Base-by-base conservation (phyloP, 257 asterid genomes). In the Craterostigma plantagineum region DNA sequence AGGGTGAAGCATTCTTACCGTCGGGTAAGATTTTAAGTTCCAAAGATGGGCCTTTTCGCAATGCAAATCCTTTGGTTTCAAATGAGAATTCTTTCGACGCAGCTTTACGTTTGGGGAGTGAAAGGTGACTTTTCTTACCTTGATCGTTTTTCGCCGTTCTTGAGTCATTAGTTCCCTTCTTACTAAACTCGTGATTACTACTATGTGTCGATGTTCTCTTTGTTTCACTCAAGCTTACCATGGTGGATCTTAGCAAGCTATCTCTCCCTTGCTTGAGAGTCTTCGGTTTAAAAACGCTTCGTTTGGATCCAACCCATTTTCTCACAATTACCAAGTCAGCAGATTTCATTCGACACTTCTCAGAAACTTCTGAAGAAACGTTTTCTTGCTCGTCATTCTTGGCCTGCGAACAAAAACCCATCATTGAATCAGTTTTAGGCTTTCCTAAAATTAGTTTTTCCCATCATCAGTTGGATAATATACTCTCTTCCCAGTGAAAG, bases 271-370 rank as follows among this genome's bases (percentile, higher is more conserved):
- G 13, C 34, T 58, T 68, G 62, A 54, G 52, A 34, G 3, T 34
- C 63, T 62, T 76, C 68, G 63, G 75, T 38, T 54, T 64, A 9
- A 63, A 65, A 44, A 71, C 71, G 47, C 76, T 72, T 51, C 83
- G 56, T 58, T 81, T 81, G 35, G 94, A 85, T 57, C 82, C 70
- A 8, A 60, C 68, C 92, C 91, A 81, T 47, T 62, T 64, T 50
- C 65, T 70, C 42, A 68, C 63, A 70, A 57, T 62, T 63, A 76
- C 86, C 27, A 61, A 62, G 57, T 65, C 67, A 51, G 51, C 59
- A 18, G 55, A 45, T 46, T 59, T 57, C 49, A 39, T 54, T 61
- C 49, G 63, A 42, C 53, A 45, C 62, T 43, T 36, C 38, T 14
- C 59, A 55, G 34, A 51, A 37, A 46, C 57, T 65, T 55, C 54